Percentiles rank a stretch among this genome's conserved stretches.
Conservation (phyloP, 352 stramenopile genomes). For the Phytopythium kandeliae region DNA sequence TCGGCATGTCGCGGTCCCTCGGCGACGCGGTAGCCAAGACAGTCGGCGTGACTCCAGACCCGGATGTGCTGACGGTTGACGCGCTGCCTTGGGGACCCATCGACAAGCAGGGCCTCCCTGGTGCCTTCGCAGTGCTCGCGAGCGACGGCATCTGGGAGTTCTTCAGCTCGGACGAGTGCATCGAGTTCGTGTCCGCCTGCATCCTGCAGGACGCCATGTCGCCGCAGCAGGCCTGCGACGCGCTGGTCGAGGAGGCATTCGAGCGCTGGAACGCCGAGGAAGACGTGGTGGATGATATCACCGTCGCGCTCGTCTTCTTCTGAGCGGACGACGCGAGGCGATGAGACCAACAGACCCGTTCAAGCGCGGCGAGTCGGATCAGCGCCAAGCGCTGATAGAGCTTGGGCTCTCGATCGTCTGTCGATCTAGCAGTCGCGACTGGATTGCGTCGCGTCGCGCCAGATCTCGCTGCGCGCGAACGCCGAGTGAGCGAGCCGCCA, state of each 20-base stretch:
- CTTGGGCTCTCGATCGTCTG: too few relatives aligned
- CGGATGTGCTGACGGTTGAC: slow-evolving; percentile 51
- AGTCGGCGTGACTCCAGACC: slow-evolving; percentile 68
- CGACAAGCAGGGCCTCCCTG: slow-evolving; percentile 13
- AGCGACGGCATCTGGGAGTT: slow-evolving; percentile 87
- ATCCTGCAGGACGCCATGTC: slow-evolving; percentile 36
- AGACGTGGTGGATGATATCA: slow-evolving; percentile 83
- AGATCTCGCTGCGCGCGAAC: too few relatives aligned
- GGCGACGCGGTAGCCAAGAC: slow-evolving; percentile 76
- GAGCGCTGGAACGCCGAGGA: slow-evolving; percentile 78
- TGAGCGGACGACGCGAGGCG: slow-evolving; percentile 11
- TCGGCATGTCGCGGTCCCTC: slow-evolving; percentile 82
- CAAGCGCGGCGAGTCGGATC: too few relatives aligned
- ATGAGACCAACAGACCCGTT: too few relatives aligned
- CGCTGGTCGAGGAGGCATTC: slow-evolving; percentile 57
- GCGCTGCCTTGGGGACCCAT: slow-evolving; percentile 16
- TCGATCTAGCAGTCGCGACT: too few relatives aligned
- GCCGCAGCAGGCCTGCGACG: slow-evolving; percentile 61
- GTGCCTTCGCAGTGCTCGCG: slow-evolving; percentile 62
- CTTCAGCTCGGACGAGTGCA: slow-evolving; percentile 64
- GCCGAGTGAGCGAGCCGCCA: too few relatives aligned
- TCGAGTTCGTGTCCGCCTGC: slow-evolving; percentile 53
- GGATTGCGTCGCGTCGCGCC: too few relatives aligned
- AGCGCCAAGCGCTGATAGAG: too few relatives aligned
- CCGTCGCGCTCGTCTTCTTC: slow-evolving; percentile 58